These are phyloP conservation scores for Dichotomopilus funicola DNA, from an alignment of 2,329 filamentous ascomycete genomes.

Conservation along the genomic window DNA sequence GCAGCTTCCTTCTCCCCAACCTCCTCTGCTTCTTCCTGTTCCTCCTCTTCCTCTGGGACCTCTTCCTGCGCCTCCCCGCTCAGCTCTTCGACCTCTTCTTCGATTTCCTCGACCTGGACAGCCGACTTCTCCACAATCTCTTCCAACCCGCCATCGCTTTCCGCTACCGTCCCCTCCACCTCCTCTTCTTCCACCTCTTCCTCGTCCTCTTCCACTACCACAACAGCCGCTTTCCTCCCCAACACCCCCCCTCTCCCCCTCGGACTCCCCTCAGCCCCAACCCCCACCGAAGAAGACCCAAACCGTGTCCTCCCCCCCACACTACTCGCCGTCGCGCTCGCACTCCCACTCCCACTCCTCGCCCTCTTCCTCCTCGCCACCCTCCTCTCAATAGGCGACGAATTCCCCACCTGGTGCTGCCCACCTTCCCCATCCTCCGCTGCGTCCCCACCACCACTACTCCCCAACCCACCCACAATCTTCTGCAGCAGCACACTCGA, in stretches of 20 bases:
- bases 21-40: conserved; percentile 37
- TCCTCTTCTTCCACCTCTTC: conserved; percentile 4
- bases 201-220: conserved; percentile 3
- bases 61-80: neutral
- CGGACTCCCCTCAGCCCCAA: neutral
- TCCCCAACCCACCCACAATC: conserved; percentile 26
- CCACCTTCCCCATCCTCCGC: conserved; percentile 15
- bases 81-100: conserved; percentile 13
- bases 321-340: conserved; percentile 26
- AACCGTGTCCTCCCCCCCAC: neutral
- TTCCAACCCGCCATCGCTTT: neutral
- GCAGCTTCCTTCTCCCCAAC: conserved; percentile 40
- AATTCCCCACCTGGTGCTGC: conserved; percentile 24
- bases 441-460: conserved; percentile 17
- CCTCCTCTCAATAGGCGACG: conserved; percentile 22
- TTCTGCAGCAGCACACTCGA: conserved; percentile 40
- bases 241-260: conserved; percentile 5
- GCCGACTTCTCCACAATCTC: neutral
- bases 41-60: conserved; percentile 18
- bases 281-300: neutral
- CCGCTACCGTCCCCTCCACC: neutral
- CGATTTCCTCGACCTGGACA: conserved; percentile 29
- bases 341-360: conserved; percentile 7
- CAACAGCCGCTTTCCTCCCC: conserved; percentile 27
- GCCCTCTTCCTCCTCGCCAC: conserved; percentile 12